A percentile compares a stretch with the other conserved stretches of the same genome.
Conservation (phyloP, 2,329 filamentous ascomycete species). For the Venturia carpophila region DNA sequence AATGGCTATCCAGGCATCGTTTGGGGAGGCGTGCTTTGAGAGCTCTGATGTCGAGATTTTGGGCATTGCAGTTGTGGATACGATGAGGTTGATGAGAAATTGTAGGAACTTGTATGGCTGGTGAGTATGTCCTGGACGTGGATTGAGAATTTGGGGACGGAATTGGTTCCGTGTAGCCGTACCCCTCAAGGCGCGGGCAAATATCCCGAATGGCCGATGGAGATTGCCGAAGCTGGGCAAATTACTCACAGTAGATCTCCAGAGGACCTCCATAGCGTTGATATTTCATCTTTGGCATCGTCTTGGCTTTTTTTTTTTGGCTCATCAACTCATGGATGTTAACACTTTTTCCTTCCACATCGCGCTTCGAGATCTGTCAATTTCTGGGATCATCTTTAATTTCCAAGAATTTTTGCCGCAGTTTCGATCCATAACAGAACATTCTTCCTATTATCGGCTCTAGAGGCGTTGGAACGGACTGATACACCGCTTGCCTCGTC, state of each 20-base stretch:
- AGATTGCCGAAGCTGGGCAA: not conserved
- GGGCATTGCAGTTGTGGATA: not conserved
- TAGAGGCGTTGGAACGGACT: too few relatives aligned
- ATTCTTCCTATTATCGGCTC: too few relatives aligned
- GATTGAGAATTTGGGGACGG: not conserved
- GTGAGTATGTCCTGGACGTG: not conserved
- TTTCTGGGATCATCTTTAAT: too few relatives aligned
- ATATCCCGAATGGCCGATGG: not conserved
- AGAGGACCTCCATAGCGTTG: not conserved
- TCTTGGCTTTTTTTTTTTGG: too few relatives aligned
- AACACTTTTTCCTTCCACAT: too few relatives aligned
- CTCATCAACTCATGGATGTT: too few relatives aligned
- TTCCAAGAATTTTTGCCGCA: too few relatives aligned
- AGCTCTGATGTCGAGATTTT: slow-evolving; percentile 10
- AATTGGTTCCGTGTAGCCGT: not conserved
- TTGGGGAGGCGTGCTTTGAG: slow-evolving; percentile 12
- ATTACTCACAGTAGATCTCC: too few relatives aligned
- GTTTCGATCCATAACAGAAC: too few relatives aligned
- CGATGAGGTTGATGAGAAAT: not conserved
- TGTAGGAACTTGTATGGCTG: not conserved
- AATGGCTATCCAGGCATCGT: slow-evolving; percentile 16
- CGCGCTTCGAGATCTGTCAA: too few relatives aligned
- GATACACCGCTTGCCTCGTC: too few relatives aligned
- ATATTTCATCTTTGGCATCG: too few relatives aligned
- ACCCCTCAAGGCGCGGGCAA: slow-evolving; percentile 2